Percentiles rank a stretch among this genome's conserved stretches.
These are phyloP conservation scores for Venturia asperata DNA, from an alignment of 2,329 filamentous ascomycete genomes.

Conservation along the genomic window DNA sequence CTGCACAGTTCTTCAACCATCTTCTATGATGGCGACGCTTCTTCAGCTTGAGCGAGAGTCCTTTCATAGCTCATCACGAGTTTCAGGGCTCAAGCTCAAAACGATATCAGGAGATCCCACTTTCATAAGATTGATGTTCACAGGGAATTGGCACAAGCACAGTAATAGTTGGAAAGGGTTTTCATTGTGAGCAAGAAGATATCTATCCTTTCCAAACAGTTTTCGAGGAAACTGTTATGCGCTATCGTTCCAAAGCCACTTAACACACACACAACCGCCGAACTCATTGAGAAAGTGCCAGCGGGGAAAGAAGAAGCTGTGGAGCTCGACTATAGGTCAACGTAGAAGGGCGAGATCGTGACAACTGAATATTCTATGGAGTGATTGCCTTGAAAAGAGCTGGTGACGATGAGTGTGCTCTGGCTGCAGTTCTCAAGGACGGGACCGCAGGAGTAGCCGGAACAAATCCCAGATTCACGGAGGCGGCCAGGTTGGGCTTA, in stretches of 20 bases:
- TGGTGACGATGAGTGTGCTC: neutral
- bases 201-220: neutral
- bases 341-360: neutral
- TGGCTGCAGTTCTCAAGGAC: neutral
- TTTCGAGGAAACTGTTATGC: neutral
- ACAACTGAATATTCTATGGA: neutral
- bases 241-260: neutral
- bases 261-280: neutral
- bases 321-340: neutral
- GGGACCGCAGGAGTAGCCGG: neutral
- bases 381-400: neutral
- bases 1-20: neutral
- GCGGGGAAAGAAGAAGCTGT: neutral
- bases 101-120: neutral
- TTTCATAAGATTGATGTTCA: neutral
- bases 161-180: neutral
- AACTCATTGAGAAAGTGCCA: neutral
- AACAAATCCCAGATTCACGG: neutral
- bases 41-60: neutral
- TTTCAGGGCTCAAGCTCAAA: neutral
- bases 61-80: neutral
- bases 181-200: neutral
- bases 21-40: neutral
- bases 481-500: too few species aligned
- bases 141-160: neutral